These are phyloP conservation scores for Paramecium primaurelia DNA, from an alignment of 73 alveolate species.

Conservation along the genomic window DNA sequence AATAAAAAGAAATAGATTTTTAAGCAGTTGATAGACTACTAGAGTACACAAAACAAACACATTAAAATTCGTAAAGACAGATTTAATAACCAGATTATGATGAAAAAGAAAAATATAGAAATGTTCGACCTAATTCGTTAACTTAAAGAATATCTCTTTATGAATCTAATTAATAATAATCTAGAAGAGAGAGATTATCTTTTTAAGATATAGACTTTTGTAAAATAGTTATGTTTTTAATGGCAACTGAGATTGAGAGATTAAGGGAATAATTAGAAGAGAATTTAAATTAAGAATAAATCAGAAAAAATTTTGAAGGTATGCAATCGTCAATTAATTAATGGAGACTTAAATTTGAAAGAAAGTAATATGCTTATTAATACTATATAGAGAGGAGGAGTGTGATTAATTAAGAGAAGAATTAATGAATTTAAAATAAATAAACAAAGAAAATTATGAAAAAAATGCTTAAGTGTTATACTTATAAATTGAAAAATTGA, in stretches of 20 bases:
- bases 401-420: conserved; percentile 5
- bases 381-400: background rate
- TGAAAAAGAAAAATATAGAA: background rate
- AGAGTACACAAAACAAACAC: background rate
- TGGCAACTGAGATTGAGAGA: conserved; percentile 24
- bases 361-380: background rate
- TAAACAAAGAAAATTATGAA: background rate
- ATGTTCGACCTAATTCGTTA: background rate
- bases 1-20: background rate
- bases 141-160: background rate
- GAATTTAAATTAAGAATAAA: background rate
- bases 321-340: conserved; percentile 31
- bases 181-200: background rate
- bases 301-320: background rate
- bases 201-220: conserved; percentile 9
- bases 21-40: background rate
- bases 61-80: background rate
- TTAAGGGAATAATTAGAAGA: background rate
- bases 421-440: background rate
- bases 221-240: conserved; percentile 7
- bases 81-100: background rate
- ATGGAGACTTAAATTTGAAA: conserved; percentile 16
- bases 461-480: background rate
- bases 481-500: background rate
- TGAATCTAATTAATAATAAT: background rate